Conservation (phyloP, 805 yeast genomes). For the Lipomyces yamadae region DNA sequence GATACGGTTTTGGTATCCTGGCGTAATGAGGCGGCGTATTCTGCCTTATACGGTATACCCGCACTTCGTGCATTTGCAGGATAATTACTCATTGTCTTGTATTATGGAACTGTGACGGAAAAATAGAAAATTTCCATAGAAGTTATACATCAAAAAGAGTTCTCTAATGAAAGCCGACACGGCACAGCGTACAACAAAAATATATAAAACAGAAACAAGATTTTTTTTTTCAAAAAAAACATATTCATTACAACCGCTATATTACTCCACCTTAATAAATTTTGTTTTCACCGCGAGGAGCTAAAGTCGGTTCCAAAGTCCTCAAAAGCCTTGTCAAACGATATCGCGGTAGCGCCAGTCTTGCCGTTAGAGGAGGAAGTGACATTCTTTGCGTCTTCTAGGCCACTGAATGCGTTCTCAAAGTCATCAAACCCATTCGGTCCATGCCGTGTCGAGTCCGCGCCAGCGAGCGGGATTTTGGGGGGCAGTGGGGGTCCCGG, state of each 20-base stretch:
- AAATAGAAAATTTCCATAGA: background rate
- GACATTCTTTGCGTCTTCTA: constrained; percentile 49
- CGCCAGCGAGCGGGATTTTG: constrained; percentile 23
- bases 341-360: background rate
- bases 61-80: background rate
- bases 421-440: constrained; percentile 39
- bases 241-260: background rate
- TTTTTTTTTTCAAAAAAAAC: background rate
- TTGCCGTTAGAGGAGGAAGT: constrained; percentile 6
- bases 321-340: constrained; percentile 29
- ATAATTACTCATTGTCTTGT: background rate
- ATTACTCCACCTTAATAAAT: background rate
- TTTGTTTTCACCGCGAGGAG: background rate
- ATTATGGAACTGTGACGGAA: background rate
- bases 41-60: background rate
- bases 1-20: background rate
- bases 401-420: constrained; percentile 43
- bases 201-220: background rate
- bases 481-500: constrained; percentile 38
- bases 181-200: background rate
- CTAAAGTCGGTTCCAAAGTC: constrained; percentile 24
- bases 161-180: background rate
- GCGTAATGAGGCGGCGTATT: background rate
- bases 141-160: background rate
- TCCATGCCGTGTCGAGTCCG: background rate